Percentiles rank a stretch among this genome's conserved stretches.
Conservation (phyloP, 495 filamentous ascomycete genomes). For the Astrothelium subdiscretum region DNA sequence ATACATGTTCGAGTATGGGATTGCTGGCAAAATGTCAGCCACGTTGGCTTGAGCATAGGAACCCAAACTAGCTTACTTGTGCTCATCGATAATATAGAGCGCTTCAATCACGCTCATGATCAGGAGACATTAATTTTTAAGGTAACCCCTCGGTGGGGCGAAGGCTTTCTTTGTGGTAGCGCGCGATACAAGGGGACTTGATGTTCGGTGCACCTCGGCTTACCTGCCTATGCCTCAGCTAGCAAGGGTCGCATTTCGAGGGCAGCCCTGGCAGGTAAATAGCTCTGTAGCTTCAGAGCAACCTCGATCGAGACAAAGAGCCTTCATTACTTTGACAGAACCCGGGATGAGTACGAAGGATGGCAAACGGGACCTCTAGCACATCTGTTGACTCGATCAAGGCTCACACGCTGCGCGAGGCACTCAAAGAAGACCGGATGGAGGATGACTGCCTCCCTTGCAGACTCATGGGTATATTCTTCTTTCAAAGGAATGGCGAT, state of each 20-base stretch:
- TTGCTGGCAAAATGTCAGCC: slow-evolving; percentile 30
- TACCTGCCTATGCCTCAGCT: too few relatives aligned
- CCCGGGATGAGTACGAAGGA: not conserved
- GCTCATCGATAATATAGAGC: slow-evolving; percentile 90
- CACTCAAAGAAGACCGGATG: slow-evolving; percentile 12
- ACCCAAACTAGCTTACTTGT: slow-evolving; percentile 48
- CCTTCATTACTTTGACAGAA: not conserved
- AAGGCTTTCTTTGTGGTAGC: not conserved
- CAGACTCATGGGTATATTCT: slow-evolving; percentile 25
- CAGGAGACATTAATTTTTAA: not conserved
- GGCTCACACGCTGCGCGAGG: slow-evolving; percentile 3
- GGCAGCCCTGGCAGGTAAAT: too few relatives aligned
- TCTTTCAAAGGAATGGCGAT: not conserved
- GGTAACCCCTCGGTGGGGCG: not conserved
- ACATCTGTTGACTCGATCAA: not conserved
- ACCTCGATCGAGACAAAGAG: not conserved
- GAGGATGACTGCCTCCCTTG: slow-evolving; percentile 30
- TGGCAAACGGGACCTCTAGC: not conserved
- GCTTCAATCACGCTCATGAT: slow-evolving; percentile 69
- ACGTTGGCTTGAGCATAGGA: slow-evolving; percentile 4
- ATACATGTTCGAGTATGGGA: slow-evolving; percentile 57
- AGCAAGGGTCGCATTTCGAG: too few relatives aligned
- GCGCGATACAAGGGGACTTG: not conserved
- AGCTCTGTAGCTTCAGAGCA: too few relatives aligned
- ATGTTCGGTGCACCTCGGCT: not conserved